These are phyloP conservation scores for Gardenia jasminoides DNA, from an alignment of 257 asterid genomes.

Conservation along the genomic window DNA sequence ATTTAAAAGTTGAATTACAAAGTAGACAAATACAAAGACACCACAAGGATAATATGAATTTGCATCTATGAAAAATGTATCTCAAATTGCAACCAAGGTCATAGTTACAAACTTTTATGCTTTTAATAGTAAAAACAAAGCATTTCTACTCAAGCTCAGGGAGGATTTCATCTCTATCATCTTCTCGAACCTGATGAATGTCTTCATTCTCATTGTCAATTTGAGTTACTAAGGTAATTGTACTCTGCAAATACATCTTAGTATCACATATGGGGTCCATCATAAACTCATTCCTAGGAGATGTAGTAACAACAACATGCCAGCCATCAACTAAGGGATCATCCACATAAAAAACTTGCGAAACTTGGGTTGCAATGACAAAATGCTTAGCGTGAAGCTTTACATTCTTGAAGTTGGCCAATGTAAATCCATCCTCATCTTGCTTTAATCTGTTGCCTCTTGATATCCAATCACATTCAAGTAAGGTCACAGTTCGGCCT, in stretches of 20 bases:
- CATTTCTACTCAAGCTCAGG: background rate
- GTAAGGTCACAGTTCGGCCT: background rate
- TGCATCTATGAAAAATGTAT: too few species aligned
- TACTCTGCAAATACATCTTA: background rate
- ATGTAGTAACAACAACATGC: background rate
- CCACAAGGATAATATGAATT: too few species aligned
- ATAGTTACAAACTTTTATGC: too few species aligned
- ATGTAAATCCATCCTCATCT: background rate
- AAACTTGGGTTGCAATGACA: background rate
- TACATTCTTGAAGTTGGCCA: background rate
- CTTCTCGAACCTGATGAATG: background rate
- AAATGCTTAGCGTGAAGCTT: background rate
- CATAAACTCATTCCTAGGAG: background rate
- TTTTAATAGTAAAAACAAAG: background rate
- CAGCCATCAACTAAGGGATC: background rate
- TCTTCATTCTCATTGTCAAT: background rate
- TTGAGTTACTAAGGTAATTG: background rate
- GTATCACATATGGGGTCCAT: background rate
- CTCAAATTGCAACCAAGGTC: too few species aligned
- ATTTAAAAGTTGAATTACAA: too few species aligned
- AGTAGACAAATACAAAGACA: too few species aligned
- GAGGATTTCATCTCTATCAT: background rate
- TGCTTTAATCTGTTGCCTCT: background rate
- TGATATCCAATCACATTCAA: slow-evolving; percentile 1
- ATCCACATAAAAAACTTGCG: background rate